Percentiles rank a stretch among this genome's conserved stretches.
These are phyloP conservation scores for Ilyonectria sp. DNA, from an alignment of 2,329 filamentous ascomycete genomes.

Conservation along the genomic window DNA sequence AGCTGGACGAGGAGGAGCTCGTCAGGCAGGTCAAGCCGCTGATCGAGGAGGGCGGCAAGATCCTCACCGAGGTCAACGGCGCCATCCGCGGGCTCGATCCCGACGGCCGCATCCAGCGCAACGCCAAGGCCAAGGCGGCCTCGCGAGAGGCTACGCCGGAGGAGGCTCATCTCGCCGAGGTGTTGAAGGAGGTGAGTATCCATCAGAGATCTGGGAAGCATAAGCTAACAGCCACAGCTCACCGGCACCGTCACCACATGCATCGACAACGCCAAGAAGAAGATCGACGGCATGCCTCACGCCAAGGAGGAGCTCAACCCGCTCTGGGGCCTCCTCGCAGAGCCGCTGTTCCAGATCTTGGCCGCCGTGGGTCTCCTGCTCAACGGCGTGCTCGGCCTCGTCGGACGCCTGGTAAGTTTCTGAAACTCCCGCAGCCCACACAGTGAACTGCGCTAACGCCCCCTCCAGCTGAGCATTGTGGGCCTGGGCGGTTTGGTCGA, in stretches of 20 bases:
- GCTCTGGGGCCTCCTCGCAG: conserved; percentile 85
- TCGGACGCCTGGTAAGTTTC: conserved; percentile 76
- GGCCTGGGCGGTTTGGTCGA: conserved; percentile 88
- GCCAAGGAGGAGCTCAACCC: conserved; percentile 96
- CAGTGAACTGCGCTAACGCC: conserved; percentile 39
- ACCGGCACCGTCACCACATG: conserved; percentile 85
- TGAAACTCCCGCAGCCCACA: background rate
- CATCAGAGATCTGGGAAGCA: conserved; percentile 8
- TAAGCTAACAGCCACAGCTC: conserved; percentile 61
- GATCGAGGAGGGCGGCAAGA: conserved; percentile 87
- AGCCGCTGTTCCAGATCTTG: conserved; percentile 93
- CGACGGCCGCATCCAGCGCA: conserved; percentile 86
- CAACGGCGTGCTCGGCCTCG: conserved; percentile 86
- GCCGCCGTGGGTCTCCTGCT: conserved; percentile 89
- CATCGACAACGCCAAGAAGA: conserved; percentile 90
- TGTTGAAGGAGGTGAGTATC: conserved; percentile 78
- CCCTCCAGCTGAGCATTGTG: conserved; percentile 75
- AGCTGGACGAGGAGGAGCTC: conserved; percentile 90
- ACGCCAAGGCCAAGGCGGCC: conserved; percentile 86
- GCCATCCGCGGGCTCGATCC: conserved; percentile 90
- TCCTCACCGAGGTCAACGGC: conserved; percentile 89
- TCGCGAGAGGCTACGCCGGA: conserved; percentile 78
- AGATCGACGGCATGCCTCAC: conserved; percentile 91
- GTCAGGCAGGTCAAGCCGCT: conserved; percentile 90
- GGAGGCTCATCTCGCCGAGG: conserved; percentile 87